Evolutionary conservation across 805 yeast species (phyloP).

Genomic region (Saccharomycopsis schoenii): DNA sequence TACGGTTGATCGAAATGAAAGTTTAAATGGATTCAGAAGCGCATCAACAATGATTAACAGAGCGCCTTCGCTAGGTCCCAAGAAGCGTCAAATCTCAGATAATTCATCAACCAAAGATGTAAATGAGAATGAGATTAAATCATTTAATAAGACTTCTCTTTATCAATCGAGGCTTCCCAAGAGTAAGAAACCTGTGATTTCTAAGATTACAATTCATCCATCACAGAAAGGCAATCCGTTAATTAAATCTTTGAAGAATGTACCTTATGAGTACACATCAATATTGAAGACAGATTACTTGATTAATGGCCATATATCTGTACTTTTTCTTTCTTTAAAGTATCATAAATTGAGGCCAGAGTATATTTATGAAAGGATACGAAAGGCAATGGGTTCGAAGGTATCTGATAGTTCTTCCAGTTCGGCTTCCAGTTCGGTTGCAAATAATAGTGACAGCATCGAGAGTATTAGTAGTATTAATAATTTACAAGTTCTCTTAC

Average conservation of each 20-base stretch:
- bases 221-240: conserved; percentile 70
- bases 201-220: conserved; percentile 33
- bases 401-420: background rate
- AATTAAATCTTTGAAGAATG: conserved; percentile 41
- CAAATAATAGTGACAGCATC: background rate
- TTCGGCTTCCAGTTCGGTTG: background rate
- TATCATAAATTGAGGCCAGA: conserved; percentile 74
- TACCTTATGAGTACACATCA: conserved; percentile 42
- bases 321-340: conserved; percentile 55
- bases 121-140: background rate
- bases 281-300: conserved; percentile 52
- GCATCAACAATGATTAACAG: background rate
- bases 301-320: conserved; percentile 44
- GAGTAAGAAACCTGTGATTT: conserved; percentile 11
- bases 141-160: conserved; percentile 14
- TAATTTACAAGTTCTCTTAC: conserved; percentile 6
- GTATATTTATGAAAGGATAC: conserved; percentile 52
- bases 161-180: conserved; percentile 11
- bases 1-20: background rate
- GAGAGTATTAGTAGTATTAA: background rate
- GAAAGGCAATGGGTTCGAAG: conserved; percentile 20
- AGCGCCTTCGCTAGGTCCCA: background rate
- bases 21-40: background rate
- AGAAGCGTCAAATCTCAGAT: background rate
- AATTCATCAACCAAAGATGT: background rate